These are phyloP conservation scores for Candida silvicultrix DNA, from an alignment of 805 yeast genomes.

Conservation along the genomic window DNA sequence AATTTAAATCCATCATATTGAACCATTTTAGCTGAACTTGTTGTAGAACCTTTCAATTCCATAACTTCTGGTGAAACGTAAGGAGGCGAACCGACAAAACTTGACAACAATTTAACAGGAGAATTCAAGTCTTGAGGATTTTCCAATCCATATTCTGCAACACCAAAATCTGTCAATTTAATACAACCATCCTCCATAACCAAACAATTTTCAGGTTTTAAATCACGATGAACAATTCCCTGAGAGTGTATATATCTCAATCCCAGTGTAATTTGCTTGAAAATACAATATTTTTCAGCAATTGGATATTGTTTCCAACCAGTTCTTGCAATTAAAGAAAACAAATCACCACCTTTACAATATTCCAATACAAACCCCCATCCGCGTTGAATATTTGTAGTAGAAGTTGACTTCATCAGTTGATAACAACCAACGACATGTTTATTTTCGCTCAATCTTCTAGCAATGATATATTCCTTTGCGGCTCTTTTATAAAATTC, in stretches of 20 bases:
- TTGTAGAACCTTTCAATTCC: constrained; percentile 34
- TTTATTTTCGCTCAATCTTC: constrained; percentile 43
- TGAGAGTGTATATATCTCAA: constrained; percentile 54
- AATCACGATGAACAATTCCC: constrained; percentile 67
- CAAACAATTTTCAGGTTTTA: constrained; percentile 69
- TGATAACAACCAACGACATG: constrained; percentile 56
- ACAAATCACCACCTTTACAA: constrained; percentile 58
- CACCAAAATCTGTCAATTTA: constrained; percentile 74
- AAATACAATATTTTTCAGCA: constrained; percentile 54
- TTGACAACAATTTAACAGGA: constrained; percentile 28
- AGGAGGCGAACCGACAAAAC: constrained; percentile 75
- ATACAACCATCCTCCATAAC: constrained; percentile 54
- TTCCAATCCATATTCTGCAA: constrained; percentile 57
- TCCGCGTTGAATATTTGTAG: constrained; percentile 48
- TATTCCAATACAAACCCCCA: constrained; percentile 74
- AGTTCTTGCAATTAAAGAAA: constrained; percentile 43
- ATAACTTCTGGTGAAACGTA: constrained; percentile 76
- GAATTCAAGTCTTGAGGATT: constrained; percentile 43
- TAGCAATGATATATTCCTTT: constrained; percentile 59
- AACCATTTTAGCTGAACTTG: constrained; percentile 23
- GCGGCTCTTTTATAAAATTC: constrained; percentile 60
- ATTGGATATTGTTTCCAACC: constrained; percentile 53
- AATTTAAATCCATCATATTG: constrained; percentile 59
- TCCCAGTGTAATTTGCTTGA: constrained; percentile 63
- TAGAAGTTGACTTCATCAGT: constrained; percentile 50